phyloP scores from a whole-genome alignment of 192 early-diverging fungal species.

The Gryganskiella cystojenkinii region DNA sequence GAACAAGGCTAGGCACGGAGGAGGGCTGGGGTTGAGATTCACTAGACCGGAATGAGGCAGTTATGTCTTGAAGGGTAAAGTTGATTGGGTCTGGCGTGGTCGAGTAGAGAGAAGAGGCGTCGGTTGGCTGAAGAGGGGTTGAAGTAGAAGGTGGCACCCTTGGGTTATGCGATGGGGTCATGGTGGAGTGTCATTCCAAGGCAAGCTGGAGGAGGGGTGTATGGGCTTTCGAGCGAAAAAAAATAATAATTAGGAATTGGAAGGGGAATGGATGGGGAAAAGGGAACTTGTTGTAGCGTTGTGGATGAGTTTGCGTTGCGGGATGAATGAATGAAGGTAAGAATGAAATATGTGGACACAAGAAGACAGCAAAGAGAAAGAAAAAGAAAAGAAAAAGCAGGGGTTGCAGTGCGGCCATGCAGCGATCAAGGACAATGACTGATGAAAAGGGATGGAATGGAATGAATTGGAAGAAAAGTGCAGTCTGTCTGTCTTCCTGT shows the following conservation, averaged over 20 bases:
- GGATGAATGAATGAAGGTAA: not conserved
- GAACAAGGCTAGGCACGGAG: no score
- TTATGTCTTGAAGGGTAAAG: not conserved
- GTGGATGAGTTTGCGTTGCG: not conserved
- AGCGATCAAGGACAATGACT: not conserved
- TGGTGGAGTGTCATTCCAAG: not conserved
- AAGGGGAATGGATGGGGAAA: constrained; percentile 1
- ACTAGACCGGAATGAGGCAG: not conserved
- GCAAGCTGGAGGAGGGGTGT: not conserved
- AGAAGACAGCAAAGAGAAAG: not conserved
- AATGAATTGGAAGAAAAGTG: not conserved
- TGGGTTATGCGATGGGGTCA: not conserved
- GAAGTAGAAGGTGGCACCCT: not conserved
- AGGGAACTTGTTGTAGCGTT: not conserved
- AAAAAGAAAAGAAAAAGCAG: not conserved
- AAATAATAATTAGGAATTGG: not conserved
- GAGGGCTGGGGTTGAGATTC: not conserved
- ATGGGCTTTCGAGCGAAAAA: not conserved
- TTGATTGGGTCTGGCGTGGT: no score
- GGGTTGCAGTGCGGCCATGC: not conserved
- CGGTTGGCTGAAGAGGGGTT: no score
- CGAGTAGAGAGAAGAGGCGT: no score
- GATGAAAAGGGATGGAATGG: not conserved
- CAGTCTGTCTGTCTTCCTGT: no score
- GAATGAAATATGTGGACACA: not conserved